A percentile compares a stretch with the other conserved stretches of the same genome.
Evolutionary conservation across 768 basidiomycete genomes (phyloP).

Genomic region (Mycena alexandri): DNA sequence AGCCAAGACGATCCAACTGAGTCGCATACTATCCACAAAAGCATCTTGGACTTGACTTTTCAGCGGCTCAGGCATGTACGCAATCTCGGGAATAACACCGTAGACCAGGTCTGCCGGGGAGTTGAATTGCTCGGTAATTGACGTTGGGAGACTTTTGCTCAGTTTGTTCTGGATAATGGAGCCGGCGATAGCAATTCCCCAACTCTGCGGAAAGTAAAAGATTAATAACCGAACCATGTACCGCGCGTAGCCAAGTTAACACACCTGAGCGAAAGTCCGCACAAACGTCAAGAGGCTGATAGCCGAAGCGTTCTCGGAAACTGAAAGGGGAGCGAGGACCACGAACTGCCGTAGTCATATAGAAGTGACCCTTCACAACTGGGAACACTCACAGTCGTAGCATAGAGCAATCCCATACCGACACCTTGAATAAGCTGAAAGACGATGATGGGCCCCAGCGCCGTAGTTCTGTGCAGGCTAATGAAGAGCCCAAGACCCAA

Average conservation of each 20-base stretch:
- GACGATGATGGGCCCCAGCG: conserved; percentile 41
- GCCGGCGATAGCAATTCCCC: conserved; percentile 26
- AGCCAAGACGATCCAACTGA: conserved; percentile 8
- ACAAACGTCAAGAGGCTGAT: conserved; percentile 9
- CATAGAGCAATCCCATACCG: conserved; percentile 44
- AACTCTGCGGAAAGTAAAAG: background rate
- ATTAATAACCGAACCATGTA: background rate
- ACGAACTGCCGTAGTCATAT: background rate
- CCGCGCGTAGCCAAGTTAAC: background rate
- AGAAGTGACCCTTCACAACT: background rate
- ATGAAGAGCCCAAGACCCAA: conserved; percentile 53
- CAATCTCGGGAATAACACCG: background rate
- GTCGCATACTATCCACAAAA: conserved; percentile 39
- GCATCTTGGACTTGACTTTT: conserved; percentile 8
- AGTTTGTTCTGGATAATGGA: conserved; percentile 26
- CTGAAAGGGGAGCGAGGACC: conserved; percentile 6
- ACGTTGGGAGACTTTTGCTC: background rate
- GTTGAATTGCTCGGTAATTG: background rate
- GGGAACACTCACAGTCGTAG: conserved; percentile 28
- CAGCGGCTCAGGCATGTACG: background rate
- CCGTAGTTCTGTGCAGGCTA: conserved; percentile 42
- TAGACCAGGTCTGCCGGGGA: background rate
- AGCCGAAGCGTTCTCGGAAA: conserved; percentile 15
- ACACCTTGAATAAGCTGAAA: conserved; percentile 44
- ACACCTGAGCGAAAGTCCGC: conserved; percentile 16